Evolutionary conservation across 768 basidiomycete genomes (phyloP).

Genomic region (Phaffia australis): DNA sequence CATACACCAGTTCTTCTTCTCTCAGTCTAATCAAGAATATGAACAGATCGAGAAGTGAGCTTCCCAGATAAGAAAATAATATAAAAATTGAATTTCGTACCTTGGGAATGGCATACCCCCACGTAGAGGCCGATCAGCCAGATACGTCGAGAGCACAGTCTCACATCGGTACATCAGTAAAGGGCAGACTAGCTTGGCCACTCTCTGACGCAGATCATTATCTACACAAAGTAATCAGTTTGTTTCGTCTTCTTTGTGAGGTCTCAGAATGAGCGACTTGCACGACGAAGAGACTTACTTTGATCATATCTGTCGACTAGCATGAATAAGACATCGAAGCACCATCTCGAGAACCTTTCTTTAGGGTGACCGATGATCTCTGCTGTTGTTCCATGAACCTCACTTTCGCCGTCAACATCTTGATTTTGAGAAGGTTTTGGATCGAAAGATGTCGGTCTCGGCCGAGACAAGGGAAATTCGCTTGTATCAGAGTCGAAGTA

Average conservation of each 20-base stretch:
- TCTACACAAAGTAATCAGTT: constrained; percentile 41
- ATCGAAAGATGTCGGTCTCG: too few relatives aligned
- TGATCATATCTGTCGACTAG: constrained; percentile 48
- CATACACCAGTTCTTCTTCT: constrained; percentile 81
- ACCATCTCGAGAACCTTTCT: constrained; percentile 87
- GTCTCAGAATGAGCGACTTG: too few relatives aligned
- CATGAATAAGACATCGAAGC: constrained; percentile 72
- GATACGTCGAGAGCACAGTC: constrained; percentile 54
- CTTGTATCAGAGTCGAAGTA: background rate
- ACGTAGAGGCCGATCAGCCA: constrained; percentile 75
- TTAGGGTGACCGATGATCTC: constrained; percentile 51
- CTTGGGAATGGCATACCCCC: constrained; percentile 80
- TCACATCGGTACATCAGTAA: constrained; percentile 67
- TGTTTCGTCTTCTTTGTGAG: background rate
- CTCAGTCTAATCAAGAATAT: constrained; percentile 47
- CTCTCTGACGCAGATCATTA: constrained; percentile 49
- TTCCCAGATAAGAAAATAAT: background rate
- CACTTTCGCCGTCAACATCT: background rate
- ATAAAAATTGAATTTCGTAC: constrained; percentile 39
- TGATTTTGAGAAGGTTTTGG: background rate
- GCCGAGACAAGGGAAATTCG: background rate
- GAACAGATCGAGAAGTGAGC: background rate
- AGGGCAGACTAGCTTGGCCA: constrained; percentile 58
- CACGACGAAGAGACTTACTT: background rate
- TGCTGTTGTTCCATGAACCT: constrained; percentile 50